Evolutionary conservation across 2,329 filamentous ascomycete species (phyloP).

Genomic region (Botryotinia convoluta): DNA sequence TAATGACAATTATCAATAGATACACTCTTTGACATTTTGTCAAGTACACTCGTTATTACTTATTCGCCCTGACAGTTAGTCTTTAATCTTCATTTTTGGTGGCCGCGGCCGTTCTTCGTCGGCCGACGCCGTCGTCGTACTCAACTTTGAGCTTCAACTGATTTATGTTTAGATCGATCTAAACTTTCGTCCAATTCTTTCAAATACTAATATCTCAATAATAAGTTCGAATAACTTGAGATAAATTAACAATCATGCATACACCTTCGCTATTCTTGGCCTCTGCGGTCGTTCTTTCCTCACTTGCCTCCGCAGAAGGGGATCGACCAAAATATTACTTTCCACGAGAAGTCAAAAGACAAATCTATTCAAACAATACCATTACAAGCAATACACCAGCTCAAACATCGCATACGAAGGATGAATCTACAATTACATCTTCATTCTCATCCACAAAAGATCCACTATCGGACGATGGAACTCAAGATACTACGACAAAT

Average conservation of each 20-base stretch:
- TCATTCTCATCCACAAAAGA: conserved; percentile 24
- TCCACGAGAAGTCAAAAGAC: conserved; percentile 54
- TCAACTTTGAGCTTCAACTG: conserved; percentile 29
- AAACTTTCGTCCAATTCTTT: conserved; percentile 10
- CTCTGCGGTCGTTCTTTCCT: conserved; percentile 49
- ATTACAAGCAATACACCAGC: conserved; percentile 24
- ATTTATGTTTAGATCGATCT: conserved; percentile 24
- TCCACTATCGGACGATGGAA: conserved; percentile 24
- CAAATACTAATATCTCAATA: conserved; percentile 14
- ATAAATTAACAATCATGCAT: conserved; percentile 46
- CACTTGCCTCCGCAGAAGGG: conserved; percentile 45
- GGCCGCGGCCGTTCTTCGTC: neutral
- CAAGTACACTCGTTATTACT: conserved; percentile 58
- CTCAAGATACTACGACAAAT: neutral
- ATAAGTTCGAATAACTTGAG: conserved; percentile 10
- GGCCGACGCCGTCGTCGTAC: conserved; percentile 24
- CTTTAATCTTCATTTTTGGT: neutral
- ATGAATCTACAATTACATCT: conserved; percentile 17
- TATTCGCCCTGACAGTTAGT: conserved; percentile 50
- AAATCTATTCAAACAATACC: conserved; percentile 39
- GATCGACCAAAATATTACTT: conserved; percentile 56
- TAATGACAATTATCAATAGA: conserved; percentile 30
- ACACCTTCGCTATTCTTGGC: conserved; percentile 49
- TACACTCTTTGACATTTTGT: conserved; percentile 55
- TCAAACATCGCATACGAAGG: conserved; percentile 20